Evolutionary conservation across 2,329 filamentous ascomycete species (phyloP), one percentile per base, ranked within the genome.

Genomic region (Epichloe bromicola): DNA sequence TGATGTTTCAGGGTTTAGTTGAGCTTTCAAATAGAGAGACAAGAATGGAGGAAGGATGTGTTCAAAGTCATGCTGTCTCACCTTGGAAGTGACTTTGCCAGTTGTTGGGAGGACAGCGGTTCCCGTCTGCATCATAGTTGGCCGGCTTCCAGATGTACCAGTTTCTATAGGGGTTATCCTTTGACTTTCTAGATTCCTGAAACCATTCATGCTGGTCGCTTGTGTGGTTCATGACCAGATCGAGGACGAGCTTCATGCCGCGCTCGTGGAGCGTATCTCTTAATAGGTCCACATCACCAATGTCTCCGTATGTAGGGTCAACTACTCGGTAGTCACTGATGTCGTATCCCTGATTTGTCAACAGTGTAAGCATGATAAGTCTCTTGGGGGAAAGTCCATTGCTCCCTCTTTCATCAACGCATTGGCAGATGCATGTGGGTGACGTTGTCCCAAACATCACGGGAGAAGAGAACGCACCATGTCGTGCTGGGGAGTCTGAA

Each of bases 201-300:
- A 82, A 82, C 78, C 78, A 82, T 36, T 69, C 65, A 56, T 81
- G 77, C 61, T 80, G 68, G 54, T 73, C 65, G 42, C 66, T 71
- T 1, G 83, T 88, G 62, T 89, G 85, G 55, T 88, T 88, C 49
- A 87, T 77, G 1, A 88, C 85, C 10, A 88, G 67, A 59, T 88
- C 85, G 57, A 88, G 75, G 20, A 88, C 74, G 11, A 88, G 68
- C 61, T 81, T 83, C 76, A 88, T 85, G 2, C 74, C 77, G 2
- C 80, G 70, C 34, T 73, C 63, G 53, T 87, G 82, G 26, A 80
- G 74, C 23, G 74, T 74, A 46, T 78, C 64, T 49, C 83, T 81
- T 50, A 88, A 65, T 1, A 68, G 63, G 47, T 87, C 82, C 20
- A 88, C 78, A 61, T 89, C 83, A 48, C 70, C 69, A 39, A 89